Evolutionary conservation across 192 early-diverging fungal genomes (phyloP), one percentile per base, ranked within the genome.

Genomic region (Coemansia sp.): DNA sequence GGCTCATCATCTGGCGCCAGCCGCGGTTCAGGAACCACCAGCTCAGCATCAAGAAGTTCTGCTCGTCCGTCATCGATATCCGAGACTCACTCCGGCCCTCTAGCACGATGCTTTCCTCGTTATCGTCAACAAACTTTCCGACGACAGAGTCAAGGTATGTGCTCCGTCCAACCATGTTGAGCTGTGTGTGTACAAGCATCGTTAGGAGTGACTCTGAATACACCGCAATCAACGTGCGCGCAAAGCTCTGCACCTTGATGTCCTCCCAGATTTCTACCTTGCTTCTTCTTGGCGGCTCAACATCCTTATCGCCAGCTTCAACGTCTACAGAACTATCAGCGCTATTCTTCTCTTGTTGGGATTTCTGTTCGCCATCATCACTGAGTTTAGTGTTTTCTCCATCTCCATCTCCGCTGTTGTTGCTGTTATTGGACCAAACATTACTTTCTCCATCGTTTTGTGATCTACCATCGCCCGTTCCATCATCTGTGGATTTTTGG

Each of bases 1-100:
- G 73, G n/a, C 80, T 84, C 63, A 89, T 87, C 62, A 87, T 84
- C 55, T 77, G 68, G 61, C 85, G 89, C 91, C 94, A 95, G 0
- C 95, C 95, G 58, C 86, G 84, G 66, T 97, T 90, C 59, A 99
- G 67, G 28, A 99, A 78, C 87, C 91, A 97, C 93, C 94, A 96
- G 66, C 85, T 92, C 67, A 93, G 89, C 57, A 90, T 93, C 72
- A 99, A 66, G 72, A 92, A 99, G 77, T 89, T 86, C 64, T 91
- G 85, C 73, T 97, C 94, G 9, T 86, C 79, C 3, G 64, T 59
- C 23, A 58, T 2, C 28, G 72, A 59, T 39, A 83, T 63, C 31
- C 52, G 74, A 30, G 64, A 70, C 49, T 40, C 51, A 55, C 64
- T 64, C 7, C 57, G 72, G 12, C 71, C 71, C 52, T 75, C 81